Evolutionary conservation across 768 basidiomycete genomes (phyloP).

Genomic region (Lactarius evosmus): DNA sequence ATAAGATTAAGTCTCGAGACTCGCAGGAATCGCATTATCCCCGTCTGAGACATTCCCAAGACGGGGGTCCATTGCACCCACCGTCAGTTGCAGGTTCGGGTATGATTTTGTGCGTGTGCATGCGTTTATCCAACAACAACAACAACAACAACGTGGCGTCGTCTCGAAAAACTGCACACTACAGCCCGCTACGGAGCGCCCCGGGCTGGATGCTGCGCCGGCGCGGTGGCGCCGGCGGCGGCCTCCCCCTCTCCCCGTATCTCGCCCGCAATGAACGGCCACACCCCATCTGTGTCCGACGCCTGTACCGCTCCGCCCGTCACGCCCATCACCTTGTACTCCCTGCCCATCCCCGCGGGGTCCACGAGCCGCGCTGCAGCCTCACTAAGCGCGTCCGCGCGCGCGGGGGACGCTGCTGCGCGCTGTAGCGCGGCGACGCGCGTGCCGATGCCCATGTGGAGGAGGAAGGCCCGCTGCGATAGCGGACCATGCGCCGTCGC

Average conservation of each 20-base stretch:
- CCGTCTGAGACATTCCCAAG: too few relatives aligned
- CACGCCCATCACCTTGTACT: slow-evolving; percentile 80
- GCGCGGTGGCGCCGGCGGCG: too few relatives aligned
- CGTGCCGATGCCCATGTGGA: slow-evolving; percentile 66
- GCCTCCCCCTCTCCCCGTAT: not conserved
- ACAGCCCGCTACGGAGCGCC: too few relatives aligned
- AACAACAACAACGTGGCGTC: too few relatives aligned
- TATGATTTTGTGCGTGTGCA: too few relatives aligned
- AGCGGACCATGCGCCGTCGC: slow-evolving; percentile 62
- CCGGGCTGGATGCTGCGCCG: too few relatives aligned
- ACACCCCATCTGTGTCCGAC: slow-evolving; percentile 26
- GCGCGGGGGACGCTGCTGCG: slow-evolving; percentile 47
- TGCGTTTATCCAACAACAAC: too few relatives aligned
- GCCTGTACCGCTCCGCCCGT: slow-evolving; percentile 27
- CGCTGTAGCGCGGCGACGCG: slow-evolving; percentile 64
- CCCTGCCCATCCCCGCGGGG: slow-evolving; percentile 75
- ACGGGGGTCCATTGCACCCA: too few relatives aligned
- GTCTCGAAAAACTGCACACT: too few relatives aligned
- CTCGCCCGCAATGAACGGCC: slow-evolving; percentile 30
- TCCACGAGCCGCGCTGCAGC: slow-evolving; percentile 76
- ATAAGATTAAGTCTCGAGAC: not conserved
- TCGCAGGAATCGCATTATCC: too few relatives aligned
- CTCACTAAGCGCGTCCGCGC: slow-evolving; percentile 49
- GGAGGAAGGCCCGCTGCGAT: slow-evolving; percentile 72
- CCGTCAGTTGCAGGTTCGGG: too few relatives aligned